Evolutionary conservation across 139 green algal species (phyloP), one percentile per base, ranked within the genome.

Genomic region (Medakamo hakoo): DNA sequence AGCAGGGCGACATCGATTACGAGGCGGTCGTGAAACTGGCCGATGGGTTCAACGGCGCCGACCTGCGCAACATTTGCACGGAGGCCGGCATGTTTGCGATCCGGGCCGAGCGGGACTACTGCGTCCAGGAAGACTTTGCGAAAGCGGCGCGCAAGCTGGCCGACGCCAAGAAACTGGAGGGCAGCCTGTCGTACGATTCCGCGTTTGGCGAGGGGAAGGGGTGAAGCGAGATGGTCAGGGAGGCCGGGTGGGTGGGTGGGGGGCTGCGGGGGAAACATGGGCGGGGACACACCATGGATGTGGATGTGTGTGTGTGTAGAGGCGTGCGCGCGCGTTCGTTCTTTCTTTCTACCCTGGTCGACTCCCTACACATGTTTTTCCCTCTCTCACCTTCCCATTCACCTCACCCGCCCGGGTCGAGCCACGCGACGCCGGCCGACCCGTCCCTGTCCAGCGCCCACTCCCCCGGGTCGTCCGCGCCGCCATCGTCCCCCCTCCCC

Each of bases 1-100:
- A 99, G 83, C 84, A 97, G 67, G 93, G 93, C 0, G 93, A 98
- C 65, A 97, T 99, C 59, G 93, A 99, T 79, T 99, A 97, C 68
- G 93, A 99, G 76, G 84, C 88, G 1, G 73, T 97, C 21, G 87
- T 95, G 31, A 98, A 97, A 74, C 81, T 98, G 67, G 91, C 82
- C 4, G 91, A 97, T 68, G 80, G 78, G 70, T 99, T 99, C 80
- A 99, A 99, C 71, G 93, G 89, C 1, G 93, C 93, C 22, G 93
- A 99, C 71, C 73, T 99, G 81, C 83, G 93, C 60, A 99, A 99
- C 76, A 85, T 99, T 26, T 99, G 93, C 81, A 99, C 93, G 24
- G 92, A 97, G 80, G 92, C 89, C 14, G 92, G 92, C 63, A 94
- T 95, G 86, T 97, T 98, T 82, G 93, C 93, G 3, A 99, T 99